These are phyloP conservation scores for Vigna trinervia DNA, from an alignment of 306 rosid species.

Conservation along the genomic window DNA sequence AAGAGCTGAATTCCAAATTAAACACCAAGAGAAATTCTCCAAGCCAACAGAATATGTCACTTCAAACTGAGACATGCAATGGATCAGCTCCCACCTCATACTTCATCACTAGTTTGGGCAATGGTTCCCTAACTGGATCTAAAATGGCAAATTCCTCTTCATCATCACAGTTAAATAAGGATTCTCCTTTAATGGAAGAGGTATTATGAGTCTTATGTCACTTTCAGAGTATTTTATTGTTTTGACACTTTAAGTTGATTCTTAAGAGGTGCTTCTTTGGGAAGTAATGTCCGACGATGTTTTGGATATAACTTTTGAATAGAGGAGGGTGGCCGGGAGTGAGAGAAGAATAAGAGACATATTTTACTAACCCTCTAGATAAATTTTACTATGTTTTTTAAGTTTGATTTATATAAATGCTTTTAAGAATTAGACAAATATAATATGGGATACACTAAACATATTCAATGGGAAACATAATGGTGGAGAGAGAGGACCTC, in stretches of 20 bases:
- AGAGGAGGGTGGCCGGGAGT: background rate
- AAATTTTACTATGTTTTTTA: too few relatives aligned
- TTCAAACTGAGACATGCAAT: slow-evolving; percentile 82
- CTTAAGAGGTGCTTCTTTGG: slow-evolving; percentile 2
- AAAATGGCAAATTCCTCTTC: slow-evolving; percentile 76
- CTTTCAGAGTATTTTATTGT: slow-evolving; percentile 21
- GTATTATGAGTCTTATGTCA: slow-evolving; percentile 51
- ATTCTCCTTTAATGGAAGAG: slow-evolving; percentile 79
- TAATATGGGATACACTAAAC: background rate
- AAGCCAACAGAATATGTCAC: slow-evolving; percentile 80
- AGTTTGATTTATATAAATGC: background rate
- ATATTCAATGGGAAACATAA: background rate
- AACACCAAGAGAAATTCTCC: slow-evolving; percentile 58
- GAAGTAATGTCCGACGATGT: background rate
- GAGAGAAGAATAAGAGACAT: background rate
- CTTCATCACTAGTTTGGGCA: slow-evolving; percentile 71
- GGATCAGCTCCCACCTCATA: slow-evolving; percentile 85
- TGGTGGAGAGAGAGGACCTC: too few relatives aligned
- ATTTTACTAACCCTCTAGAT: too few relatives aligned
- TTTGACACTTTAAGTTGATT: slow-evolving; percentile 10
- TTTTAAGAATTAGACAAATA: background rate
- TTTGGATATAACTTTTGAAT: background rate
- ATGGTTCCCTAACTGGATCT: slow-evolving; percentile 71
- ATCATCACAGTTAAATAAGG: slow-evolving; percentile 77
- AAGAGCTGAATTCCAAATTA: slow-evolving; percentile 86